Conservation (phyloP, 2,329 filamentous ascomycete species). For the Camptophora hylomeconis region DNA sequence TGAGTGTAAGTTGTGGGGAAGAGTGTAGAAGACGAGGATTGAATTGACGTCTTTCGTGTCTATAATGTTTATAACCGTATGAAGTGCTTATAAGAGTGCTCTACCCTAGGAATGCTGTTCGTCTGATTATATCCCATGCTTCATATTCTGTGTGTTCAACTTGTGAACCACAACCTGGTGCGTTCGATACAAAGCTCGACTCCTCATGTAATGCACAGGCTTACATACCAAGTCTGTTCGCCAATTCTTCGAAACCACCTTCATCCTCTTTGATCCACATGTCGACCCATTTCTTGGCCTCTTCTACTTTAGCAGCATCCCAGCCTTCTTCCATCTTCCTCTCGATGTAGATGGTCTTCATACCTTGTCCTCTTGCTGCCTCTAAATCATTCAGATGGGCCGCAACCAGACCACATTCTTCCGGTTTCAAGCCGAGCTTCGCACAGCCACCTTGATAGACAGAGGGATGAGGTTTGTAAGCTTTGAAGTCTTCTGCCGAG, state of each 20-base stretch:
- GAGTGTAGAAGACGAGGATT: no score
- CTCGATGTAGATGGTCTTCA: constrained; percentile 64
- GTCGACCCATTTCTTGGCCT: constrained; percentile 50
- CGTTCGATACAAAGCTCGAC: background rate
- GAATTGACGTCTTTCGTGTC: no score
- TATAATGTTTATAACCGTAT: no score
- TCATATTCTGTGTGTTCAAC: no score
- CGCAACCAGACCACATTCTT: constrained; percentile 63
- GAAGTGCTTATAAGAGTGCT: no score
- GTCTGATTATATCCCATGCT: no score
- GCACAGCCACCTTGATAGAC: constrained; percentile 55
- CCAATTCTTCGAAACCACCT: constrained; percentile 40
- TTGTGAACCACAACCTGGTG: no score
- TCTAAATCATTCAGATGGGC: constrained; percentile 59
- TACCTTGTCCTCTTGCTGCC: constrained; percentile 50
- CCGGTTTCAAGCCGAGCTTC: constrained; percentile 42
- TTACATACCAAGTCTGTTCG: constrained; percentile 31
- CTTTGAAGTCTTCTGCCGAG: constrained; percentile 56
- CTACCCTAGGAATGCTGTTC: no score
- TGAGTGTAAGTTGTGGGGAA: no score
- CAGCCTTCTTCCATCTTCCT: constrained; percentile 53
- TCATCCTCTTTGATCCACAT: constrained; percentile 41
- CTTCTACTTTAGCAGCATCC: constrained; percentile 36
- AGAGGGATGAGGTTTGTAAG: constrained; percentile 59
- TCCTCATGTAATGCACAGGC: no score